Base-by-base conservation (phyloP, 768 basidiomycete genomes). In the Grammothele lineata region DNA sequence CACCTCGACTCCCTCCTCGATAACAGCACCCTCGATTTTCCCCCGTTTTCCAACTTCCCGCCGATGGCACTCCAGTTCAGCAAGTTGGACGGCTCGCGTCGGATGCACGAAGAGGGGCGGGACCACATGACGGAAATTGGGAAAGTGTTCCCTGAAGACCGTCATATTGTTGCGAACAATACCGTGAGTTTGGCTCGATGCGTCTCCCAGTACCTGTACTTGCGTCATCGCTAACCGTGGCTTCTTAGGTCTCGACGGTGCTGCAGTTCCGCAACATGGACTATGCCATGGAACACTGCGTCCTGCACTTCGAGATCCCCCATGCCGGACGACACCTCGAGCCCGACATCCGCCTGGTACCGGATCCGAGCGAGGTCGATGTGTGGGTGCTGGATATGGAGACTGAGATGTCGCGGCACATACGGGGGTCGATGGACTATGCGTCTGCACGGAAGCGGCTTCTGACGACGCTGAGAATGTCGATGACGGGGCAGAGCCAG, bases 261-360 rank as follows among this genome's bases (percentile, higher is more conserved):
- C 27, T 47, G 4, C 53, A 54, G 21, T 54, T 54, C 45, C 45
- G 53, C 40, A 47, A 50, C 41, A 25, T 54, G 14, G 53, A 54
- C 49, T 51, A 50, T 23, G 42, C 41, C n/a, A 54, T 54, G 53
- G 53, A 54, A 26, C 45, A 45, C 21, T 54, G 53, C 32, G 39
- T 50, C 15, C 24, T 54, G 8, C 19, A 46, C 26, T 37, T 40
- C 17, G 32, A 37, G 3, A 19, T 47, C n/a, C 53, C 53, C 6
- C 40, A 18, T 0, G 33, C 26, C 7, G 38, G 12, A 14, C 30
- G 24, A 3, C n/a, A n/a, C 14, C 40, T 40, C 33, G 25, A 51
- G 24, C 48, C 53, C 12, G 38, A n/a, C 3, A 23, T 45, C 24
- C 22, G 7, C 1, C 32, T 54, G 7, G 11, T 7, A 7, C 27